phyloP scores from a whole-genome alignment of 2,329 filamentous ascomycete genomes.

The Parastagonospora nodorum region DNA sequence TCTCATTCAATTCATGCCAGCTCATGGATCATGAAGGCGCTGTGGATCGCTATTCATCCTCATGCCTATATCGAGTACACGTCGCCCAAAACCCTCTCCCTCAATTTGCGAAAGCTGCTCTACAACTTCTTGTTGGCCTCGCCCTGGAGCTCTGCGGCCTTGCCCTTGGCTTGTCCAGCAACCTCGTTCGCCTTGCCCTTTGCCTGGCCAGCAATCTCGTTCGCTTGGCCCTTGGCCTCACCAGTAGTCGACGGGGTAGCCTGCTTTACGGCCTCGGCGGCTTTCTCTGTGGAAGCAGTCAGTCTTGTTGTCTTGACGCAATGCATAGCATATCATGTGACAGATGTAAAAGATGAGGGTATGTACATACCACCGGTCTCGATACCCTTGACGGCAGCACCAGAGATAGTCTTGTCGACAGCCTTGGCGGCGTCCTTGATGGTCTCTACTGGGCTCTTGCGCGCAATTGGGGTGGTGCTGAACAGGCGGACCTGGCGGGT shows the following conservation, averaged over 20 bases:
- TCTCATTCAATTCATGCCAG: no score
- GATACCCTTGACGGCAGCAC: constrained; percentile 64
- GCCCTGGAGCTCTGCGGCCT: constrained; percentile 48
- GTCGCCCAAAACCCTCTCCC: background rate
- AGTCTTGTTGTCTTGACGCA: constrained; percentile 6
- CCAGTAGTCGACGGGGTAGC: constrained; percentile 30
- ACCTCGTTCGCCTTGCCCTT: constrained; percentile 51
- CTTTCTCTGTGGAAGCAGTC: constrained; percentile 53
- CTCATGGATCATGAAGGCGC: no score
- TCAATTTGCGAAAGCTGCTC: constrained; percentile 19
- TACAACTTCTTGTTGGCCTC: constrained; percentile 55
- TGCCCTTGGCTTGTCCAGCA: constrained; percentile 50
- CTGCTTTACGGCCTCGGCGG: constrained; percentile 50
- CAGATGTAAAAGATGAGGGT: background rate
- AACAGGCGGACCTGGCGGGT: constrained; percentile 56
- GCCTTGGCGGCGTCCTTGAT: constrained; percentile 64
- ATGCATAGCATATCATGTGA: constrained; percentile 5
- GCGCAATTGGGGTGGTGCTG: constrained; percentile 56
- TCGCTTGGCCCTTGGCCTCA: constrained; percentile 45
- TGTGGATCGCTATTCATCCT: background rate
- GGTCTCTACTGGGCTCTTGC: constrained; percentile 59
- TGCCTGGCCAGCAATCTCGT: constrained; percentile 37
- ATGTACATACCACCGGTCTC: constrained; percentile 63
- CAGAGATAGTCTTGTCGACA: constrained; percentile 61
- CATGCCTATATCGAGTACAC: constrained; percentile 2